Evolutionary conservation across 225 moss, liverwort and hornwort genomes (phyloP), one percentile per base, ranked within the genome.

Genomic region (Antitrichia curtipendula): DNA sequence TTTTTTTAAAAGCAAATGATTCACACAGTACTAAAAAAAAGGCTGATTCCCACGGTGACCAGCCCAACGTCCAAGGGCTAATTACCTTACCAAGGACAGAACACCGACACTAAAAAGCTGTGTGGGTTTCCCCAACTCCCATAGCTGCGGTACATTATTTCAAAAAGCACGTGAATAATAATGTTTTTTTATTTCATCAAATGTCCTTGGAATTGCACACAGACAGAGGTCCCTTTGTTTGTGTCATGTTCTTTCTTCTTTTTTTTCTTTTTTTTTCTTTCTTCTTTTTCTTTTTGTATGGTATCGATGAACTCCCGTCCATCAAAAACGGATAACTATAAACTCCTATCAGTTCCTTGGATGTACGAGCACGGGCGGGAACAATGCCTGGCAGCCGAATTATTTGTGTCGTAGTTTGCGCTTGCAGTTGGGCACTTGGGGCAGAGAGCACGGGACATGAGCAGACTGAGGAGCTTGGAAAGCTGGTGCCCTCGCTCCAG

Each of bases 11-110:
- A 7, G 7, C 29, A 50, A 34, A 47, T 0, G 11, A 10, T 75
- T 75, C 50, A 50, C 34, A 34, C 0, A 0, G 7, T 10, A 72
- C 10, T 4, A 2, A 20, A 28, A 36, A 68, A 43, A 74, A 9
- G 31, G 34, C 22, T 22, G 22, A 52, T 75, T 52, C 36, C 75
- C 52, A 52, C 0, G 5, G 8, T 52, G 14, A 34, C 14, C 13
- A 75, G 0, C 34, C 8, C 1, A 2, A 0, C 6, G 0, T 73
- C 7, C 19, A 0, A 74, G 19, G 28, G 7, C 12, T 12, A 49
- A 6, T 45, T 50, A 15, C 14, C 10, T 52, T 32, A 34, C 53
- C 10, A 16, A n/a, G 25, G n/a, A 54, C 25, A 77, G 15, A 56
- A 24, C 77, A 56, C 77, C n/a, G 54, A 77, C 77, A 75, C 50